phyloP scores from a whole-genome alignment of 495 filamentous ascomycete genomes.

The Neurospora hispaniola region DNA sequence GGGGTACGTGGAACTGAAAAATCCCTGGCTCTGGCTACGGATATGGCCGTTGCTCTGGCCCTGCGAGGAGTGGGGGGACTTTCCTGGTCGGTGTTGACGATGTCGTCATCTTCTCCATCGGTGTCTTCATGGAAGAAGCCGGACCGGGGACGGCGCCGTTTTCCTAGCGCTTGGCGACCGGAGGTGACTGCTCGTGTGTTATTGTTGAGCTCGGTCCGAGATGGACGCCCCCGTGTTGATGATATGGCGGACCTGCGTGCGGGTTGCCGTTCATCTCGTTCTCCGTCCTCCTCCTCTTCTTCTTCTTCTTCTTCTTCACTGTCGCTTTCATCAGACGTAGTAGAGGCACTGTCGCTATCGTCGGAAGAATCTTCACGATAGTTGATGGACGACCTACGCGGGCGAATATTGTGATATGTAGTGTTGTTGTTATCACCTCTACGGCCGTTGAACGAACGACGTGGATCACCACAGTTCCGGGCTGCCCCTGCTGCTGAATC shows the following conservation, averaged over 20 bases:
- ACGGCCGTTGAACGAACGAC: not conserved
- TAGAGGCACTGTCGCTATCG: not conserved
- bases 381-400: not conserved
- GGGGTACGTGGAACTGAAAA: not conserved
- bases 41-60: not conserved
- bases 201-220: not conserved
- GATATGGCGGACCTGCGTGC: not conserved
- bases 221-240: not conserved
- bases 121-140: conserved; percentile 19
- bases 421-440: not conserved
- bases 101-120: conserved; percentile 1
- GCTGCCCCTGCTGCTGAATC: not conserved
- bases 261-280: not conserved
- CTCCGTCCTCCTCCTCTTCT: not conserved
- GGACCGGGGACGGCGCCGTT: conserved; percentile 13
- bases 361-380: not conserved
- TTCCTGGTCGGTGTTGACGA: not conserved
- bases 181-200: not conserved
- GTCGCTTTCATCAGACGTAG: not conserved
- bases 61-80: not conserved
- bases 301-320: not conserved
- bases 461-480: not conserved
- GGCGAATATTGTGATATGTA: not conserved
- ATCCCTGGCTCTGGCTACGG: not conserved
- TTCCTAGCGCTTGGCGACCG: not conserved